phyloP scores from a whole-genome alignment of 1,284 basidiomycete genomes.

The Naganishia liquefaciens region DNA sequence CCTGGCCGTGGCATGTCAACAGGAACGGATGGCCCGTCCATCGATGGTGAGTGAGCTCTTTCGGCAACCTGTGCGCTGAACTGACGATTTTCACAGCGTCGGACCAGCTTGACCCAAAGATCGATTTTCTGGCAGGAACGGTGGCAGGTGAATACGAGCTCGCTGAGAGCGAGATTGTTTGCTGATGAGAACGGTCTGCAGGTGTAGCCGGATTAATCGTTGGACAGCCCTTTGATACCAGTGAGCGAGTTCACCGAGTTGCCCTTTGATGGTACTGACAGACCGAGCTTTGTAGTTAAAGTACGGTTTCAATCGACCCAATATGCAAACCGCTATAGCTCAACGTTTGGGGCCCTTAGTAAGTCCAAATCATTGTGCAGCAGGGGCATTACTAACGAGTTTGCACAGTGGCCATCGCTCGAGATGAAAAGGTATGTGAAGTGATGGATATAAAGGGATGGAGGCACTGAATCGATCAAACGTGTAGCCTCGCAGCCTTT shows the following conservation, averaged over 20 bases:
- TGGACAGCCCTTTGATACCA: slow-evolving; percentile 53
- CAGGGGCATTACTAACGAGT: background rate
- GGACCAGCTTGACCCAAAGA: slow-evolving; percentile 29
- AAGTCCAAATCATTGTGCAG: slow-evolving; percentile 32
- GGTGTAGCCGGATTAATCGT: slow-evolving; percentile 53
- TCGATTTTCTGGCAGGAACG: slow-evolving; percentile 50
- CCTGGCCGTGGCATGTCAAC: slow-evolving; percentile 20
- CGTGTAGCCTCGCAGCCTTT: slow-evolving; percentile 43
- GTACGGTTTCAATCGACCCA: slow-evolving; percentile 52
- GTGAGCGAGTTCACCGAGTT: slow-evolving; percentile 6
- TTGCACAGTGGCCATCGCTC: slow-evolving; percentile 42
- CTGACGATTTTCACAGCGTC: slow-evolving; percentile 10
- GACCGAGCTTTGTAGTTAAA: slow-evolving; percentile 40
- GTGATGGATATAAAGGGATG: background rate
- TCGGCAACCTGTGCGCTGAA: too few relatives aligned
- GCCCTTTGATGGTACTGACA: background rate
- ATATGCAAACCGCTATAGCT: slow-evolving; percentile 46
- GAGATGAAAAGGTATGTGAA: slow-evolving; percentile 42
- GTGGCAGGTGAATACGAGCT: slow-evolving; percentile 44
- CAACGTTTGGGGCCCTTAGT: slow-evolving; percentile 49
- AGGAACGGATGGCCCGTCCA: slow-evolving; percentile 24
- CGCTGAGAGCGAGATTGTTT: background rate
- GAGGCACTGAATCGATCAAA: slow-evolving; percentile 2
- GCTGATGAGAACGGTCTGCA: slow-evolving; percentile 30
- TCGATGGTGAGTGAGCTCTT: slow-evolving; percentile 11